These are phyloP conservation scores for Thelephora ganbajun DNA, from an alignment of 768 basidiomycete genomes.

Conservation along the genomic window DNA sequence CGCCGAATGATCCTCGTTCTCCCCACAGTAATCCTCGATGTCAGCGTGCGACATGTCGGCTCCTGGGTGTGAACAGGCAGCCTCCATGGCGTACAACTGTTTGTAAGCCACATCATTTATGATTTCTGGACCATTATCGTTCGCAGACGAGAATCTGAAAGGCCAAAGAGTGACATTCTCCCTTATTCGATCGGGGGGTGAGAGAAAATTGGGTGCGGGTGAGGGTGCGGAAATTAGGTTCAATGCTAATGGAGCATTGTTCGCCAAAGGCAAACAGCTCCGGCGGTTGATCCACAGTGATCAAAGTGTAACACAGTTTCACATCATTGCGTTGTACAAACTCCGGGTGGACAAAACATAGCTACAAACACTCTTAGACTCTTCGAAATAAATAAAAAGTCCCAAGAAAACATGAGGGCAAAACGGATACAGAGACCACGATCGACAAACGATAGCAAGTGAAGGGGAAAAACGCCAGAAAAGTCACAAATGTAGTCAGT, in stretches of 20 bases:
- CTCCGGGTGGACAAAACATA: too few relatives aligned
- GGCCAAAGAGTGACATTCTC: slow-evolving; percentile 46
- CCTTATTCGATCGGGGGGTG: slow-evolving; percentile 44
- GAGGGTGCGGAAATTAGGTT: slow-evolving; percentile 27
- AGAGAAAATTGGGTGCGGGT: slow-evolving; percentile 48
- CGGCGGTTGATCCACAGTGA: too few relatives aligned
- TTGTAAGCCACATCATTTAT: slow-evolving; percentile 6
- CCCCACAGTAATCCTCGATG: slow-evolving; percentile 31
- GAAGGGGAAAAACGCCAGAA: too few relatives aligned
- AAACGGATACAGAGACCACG: too few relatives aligned
- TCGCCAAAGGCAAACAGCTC: too few relatives aligned
- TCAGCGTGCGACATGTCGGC: slow-evolving; percentile 72
- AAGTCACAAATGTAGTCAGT: too few relatives aligned
- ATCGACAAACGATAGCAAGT: too few relatives aligned
- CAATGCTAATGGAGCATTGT: slow-evolving; percentile 23
- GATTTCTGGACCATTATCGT: not conserved
- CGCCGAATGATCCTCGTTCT: slow-evolving; percentile 26
- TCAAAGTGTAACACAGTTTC: too few relatives aligned
- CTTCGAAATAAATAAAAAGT: too few relatives aligned
- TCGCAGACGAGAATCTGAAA: slow-evolving; percentile 36
- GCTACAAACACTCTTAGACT: too few relatives aligned
- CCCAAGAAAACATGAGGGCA: too few relatives aligned
- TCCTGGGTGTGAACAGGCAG: slow-evolving; percentile 67
- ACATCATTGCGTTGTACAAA: too few relatives aligned
- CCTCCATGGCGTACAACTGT: slow-evolving; percentile 69